Evolutionary conservation across 2,329 filamentous ascomycete genomes (phyloP).

Genomic region (Blastomyces silverae): DNA sequence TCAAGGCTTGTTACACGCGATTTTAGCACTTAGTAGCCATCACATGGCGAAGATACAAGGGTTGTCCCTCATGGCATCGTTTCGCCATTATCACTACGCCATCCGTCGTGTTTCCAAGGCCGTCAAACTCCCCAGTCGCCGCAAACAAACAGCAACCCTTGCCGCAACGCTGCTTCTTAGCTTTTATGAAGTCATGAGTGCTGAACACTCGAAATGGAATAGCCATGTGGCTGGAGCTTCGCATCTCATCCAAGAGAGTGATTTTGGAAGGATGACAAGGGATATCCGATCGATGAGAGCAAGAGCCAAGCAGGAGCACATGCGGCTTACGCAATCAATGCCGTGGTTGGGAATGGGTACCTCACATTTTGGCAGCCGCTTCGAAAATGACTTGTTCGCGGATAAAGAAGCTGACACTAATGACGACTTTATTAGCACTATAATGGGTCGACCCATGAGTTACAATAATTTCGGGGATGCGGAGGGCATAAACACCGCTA

Average conservation of each 20-base stretch:
- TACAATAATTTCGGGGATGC: constrained; percentile 54
- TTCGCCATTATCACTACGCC: constrained; percentile 87
- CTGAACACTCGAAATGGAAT: constrained; percentile 93
- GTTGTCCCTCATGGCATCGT: constrained; percentile 66
- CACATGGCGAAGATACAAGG: constrained; percentile 79
- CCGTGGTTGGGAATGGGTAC: constrained; percentile 22
- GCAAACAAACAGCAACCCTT: constrained; percentile 72
- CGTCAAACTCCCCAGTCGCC: constrained; percentile 60
- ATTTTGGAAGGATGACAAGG: constrained; percentile 65
- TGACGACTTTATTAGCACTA: constrained; percentile 50
- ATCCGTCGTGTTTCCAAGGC: constrained; percentile 70
- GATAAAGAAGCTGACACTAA: constrained; percentile 47
- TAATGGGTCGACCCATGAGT: constrained; percentile 52
- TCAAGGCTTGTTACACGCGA: constrained; percentile 81
- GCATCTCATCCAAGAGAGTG: constrained; percentile 74
- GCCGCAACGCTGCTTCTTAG: constrained; percentile 79
- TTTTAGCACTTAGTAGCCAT: constrained; percentile 76
- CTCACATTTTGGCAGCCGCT: constrained; percentile 32
- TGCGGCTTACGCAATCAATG: constrained; percentile 24
- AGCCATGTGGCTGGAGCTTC: constrained; percentile 81
- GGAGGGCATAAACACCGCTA: constrained; percentile 27
- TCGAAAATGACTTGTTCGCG: constrained; percentile 40
- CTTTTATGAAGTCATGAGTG: constrained; percentile 91
- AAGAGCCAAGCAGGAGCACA: constrained; percentile 34
- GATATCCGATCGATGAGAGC: constrained; percentile 61